Conservation (phyloP, 805 yeast species). For the Candida sakaeoensis region DNA sequence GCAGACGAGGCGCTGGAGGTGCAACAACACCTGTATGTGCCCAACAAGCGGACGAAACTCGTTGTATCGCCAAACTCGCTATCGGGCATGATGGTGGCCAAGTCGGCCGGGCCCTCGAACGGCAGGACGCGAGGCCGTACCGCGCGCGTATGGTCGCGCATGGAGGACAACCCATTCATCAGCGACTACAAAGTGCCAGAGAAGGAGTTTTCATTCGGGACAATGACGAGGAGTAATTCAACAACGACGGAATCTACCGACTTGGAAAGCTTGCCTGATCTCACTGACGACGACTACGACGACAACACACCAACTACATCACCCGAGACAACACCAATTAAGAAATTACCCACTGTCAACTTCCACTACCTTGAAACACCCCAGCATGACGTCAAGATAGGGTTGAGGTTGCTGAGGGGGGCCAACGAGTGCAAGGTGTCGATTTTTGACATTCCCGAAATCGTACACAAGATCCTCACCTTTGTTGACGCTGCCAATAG, state of each 20-base stretch:
- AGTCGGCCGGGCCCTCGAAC: background rate
- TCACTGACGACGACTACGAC: slow-evolving; percentile 12
- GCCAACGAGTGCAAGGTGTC: slow-evolving; percentile 12
- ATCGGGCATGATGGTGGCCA: slow-evolving; percentile 1
- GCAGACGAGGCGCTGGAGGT: slow-evolving; percentile 2
- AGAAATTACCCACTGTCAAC: background rate
- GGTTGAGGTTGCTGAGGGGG: no score
- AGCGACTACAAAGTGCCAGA: slow-evolving; percentile 3
- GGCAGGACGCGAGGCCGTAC: no score
- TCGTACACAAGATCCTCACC: slow-evolving; percentile 55
- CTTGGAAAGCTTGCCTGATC: slow-evolving; percentile 36
- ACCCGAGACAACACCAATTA: slow-evolving; percentile 10
- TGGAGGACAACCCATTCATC: slow-evolving; percentile 6
- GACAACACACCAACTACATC: no score
- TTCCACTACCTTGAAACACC: slow-evolving; percentile 8
- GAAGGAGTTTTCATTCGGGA: slow-evolving; percentile 12
- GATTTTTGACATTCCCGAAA: slow-evolving; percentile 76
- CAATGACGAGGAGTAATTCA: no score
- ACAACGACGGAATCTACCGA: slow-evolving; percentile 19
- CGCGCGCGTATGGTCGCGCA: no score
- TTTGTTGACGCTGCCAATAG: slow-evolving; percentile 54
- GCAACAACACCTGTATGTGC: no score
- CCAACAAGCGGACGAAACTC: slow-evolving; percentile 14
- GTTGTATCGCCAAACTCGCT: slow-evolving; percentile 6
- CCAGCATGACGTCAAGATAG: background rate